Conservation (phyloP, 106 monocot genomes). For the Allium sativum region DNA sequence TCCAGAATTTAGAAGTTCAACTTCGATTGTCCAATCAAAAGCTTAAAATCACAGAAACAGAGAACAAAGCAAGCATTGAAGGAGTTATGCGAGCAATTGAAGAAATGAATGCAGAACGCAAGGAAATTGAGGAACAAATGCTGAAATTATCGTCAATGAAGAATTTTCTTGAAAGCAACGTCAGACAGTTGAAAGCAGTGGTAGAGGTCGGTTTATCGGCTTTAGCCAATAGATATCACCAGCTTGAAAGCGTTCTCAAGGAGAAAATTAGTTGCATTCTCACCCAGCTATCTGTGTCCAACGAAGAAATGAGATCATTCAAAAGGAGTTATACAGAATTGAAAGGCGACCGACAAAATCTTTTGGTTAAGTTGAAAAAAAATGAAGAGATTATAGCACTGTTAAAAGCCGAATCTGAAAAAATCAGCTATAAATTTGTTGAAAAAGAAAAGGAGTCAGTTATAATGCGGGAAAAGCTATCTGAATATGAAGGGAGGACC, state of each 20-base stretch:
- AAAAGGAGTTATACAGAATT: constrained; percentile 23
- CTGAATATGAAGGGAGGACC: constrained; percentile 17
- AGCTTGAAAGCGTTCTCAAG: constrained; percentile 20
- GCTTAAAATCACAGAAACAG: constrained; percentile 64
- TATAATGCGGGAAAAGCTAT: constrained; percentile 3
- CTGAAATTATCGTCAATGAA: constrained; percentile 9
- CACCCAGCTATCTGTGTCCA: constrained; percentile 19
- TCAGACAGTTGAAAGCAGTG: constrained; percentile 20
- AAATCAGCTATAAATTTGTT: constrained; percentile 11
- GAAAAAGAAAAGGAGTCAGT: constrained; percentile 20
- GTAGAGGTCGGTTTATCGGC: constrained; percentile 16
- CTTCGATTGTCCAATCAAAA: constrained; percentile 56
- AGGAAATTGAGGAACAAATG: constrained; percentile 27
- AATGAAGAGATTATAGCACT: constrained; percentile 25
- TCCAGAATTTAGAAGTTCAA: constrained; percentile 52
- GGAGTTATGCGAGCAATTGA: constrained; percentile 16
- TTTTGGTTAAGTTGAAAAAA: constrained; percentile 22
- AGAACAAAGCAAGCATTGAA: constrained; percentile 47
- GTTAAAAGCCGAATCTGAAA: constrained; percentile 23
- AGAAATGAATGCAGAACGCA: constrained; percentile 22
- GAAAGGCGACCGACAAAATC: constrained; percentile 21
- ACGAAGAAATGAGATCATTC: constrained; percentile 18
- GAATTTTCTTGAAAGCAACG: constrained; percentile 16
- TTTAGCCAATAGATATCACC: constrained; percentile 12
- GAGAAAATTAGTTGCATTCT: constrained; percentile 12